A percentile compares a stretch with the other conserved stretches of the same genome.
These are phyloP conservation scores for Parastagonospora avenae DNA, from an alignment of 2,329 filamentous ascomycete species.

Conservation along the genomic window DNA sequence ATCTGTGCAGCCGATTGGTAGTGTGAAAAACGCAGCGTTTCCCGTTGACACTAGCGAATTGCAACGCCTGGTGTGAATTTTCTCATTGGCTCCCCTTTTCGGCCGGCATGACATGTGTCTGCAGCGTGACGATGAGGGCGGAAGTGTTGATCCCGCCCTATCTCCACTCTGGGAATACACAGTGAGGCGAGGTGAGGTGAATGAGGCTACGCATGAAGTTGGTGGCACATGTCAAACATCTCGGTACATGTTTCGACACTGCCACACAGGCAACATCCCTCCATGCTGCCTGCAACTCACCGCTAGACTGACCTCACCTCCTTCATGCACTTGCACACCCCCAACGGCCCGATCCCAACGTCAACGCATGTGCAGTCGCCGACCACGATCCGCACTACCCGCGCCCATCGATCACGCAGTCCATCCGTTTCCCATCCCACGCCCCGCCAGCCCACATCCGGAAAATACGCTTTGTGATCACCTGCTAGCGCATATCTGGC, in stretches of 20 bases:
- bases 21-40: neutral
- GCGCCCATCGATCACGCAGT: neutral
- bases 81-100: constrained; percentile 4
- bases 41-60: neutral
- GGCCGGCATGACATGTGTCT: neutral
- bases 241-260: neutral
- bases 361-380: neutral
- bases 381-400: neutral
- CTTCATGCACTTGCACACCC: neutral
- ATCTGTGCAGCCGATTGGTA: neutral
- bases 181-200: too few species aligned
- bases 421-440: neutral
- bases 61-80: neutral
- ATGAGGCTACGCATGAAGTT: too few species aligned
- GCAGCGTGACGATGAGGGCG: neutral
- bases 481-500: neutral
- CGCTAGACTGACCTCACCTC: constrained; percentile 1
- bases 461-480: neutral
- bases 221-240: too few species aligned
- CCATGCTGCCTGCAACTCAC: neutral
- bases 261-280: neutral
- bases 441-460: neutral
- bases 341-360: neutral
- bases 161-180: too few species aligned
- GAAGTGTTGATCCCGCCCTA: neutral